Base-by-base conservation (phyloP, 768 basidiomycete genomes). In the Grammothele lineata region DNA sequence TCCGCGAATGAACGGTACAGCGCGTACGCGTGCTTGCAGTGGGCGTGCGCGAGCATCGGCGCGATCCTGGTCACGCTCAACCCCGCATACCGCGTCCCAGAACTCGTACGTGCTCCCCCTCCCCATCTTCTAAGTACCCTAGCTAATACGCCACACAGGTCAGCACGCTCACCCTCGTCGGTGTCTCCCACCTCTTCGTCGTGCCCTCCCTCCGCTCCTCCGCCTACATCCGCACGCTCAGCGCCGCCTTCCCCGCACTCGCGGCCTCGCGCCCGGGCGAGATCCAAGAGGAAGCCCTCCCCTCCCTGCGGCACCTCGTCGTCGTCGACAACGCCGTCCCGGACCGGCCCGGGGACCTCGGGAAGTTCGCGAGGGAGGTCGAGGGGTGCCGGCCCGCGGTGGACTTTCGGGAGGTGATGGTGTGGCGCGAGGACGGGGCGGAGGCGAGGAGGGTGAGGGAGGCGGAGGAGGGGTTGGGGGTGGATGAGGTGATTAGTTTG, bases 21-120 rank as follows among this genome's bases (percentile, higher is more conserved):
- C 58, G 72, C 86, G 15, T 92, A 92, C 61, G 87, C 87, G 0
- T 72, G 77, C 68, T 66, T 91, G 19, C 89, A 92, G 56, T 91
- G 87, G 89, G 89, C 89, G 3, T 87, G 85, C 48, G 86, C 87
- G n/a, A 80, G 78, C 40, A 74, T 90, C 48, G 89, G 89, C n/a
- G 88, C 86, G 11, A 80, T 91, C 44, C 65, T 91, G 27, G 87
- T 87, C 18, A 90, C 89, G 7, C 71, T 92, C 37, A 92, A 92
- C 55, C 90, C 89, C 3, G 86, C 88, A 0, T 91, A 88, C 60
- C 78, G 83, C 22, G 54, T 81, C 5, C 70, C 74, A 26, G 89
- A 92, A 59, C 70, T 92, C 41, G 87, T 87, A 49, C 42, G 76
- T 68, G n/a, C n/a, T 14, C n/a, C 43, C 14, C 37, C 11, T 25